A percentile compares a stretch with the other conserved stretches of the same genome.
Evolutionary conservation across 306 rosid genomes (phyloP).

Genomic region (Lathyrus tuberosus): DNA sequence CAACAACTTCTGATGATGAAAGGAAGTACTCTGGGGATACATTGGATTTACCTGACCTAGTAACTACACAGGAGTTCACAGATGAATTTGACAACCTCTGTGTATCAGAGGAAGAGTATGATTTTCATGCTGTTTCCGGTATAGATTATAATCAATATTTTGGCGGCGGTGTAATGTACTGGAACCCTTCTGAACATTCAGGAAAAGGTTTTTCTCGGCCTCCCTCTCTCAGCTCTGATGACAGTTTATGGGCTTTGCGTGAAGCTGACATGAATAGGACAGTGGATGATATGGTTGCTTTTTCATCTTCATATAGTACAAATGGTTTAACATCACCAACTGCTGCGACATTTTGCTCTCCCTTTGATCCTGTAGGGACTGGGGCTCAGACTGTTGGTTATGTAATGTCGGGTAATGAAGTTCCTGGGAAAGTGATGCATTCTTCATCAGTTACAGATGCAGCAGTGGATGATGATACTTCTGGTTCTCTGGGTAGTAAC

Average conservation of each 20-base stretch:
- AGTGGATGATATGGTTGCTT: conserved; percentile 99
- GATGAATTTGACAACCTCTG: conserved; percentile 88
- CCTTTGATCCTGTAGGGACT: conserved; percentile 79
- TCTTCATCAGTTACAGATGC: conserved; percentile 71
- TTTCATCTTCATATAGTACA: conserved; percentile 85
- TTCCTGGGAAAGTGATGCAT: conserved; percentile 73
- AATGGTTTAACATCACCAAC: conserved; percentile 92
- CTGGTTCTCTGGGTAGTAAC: conserved; percentile 64
- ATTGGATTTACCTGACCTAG: conserved; percentile 63
- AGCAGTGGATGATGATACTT: conserved; percentile 62
- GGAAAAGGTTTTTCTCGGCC: conserved; percentile 90
- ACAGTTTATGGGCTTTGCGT: conserved; percentile 94
- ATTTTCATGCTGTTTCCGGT: conserved; percentile 88
- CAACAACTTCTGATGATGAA: conserved; percentile 56
- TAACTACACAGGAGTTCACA: conserved; percentile 61
- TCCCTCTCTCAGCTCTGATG: conserved; percentile 96
- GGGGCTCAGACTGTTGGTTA: conserved; percentile 78
- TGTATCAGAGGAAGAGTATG: conserved; percentile 92
- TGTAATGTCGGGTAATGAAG: conserved; percentile 76
- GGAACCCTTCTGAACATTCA: conserved; percentile 88
- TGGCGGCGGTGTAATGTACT: conserved; percentile 97
- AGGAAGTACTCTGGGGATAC: conserved; percentile 73
- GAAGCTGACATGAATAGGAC: conserved; percentile 95
- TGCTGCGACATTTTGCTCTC: conserved; percentile 80
- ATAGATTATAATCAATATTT: conserved; percentile 86